A percentile compares a stretch with the other conserved stretches of the same genome.
Evolutionary conservation across 176 grass and related monocot species (phyloP).

Genomic region (Eremochloa ophiuroides): DNA sequence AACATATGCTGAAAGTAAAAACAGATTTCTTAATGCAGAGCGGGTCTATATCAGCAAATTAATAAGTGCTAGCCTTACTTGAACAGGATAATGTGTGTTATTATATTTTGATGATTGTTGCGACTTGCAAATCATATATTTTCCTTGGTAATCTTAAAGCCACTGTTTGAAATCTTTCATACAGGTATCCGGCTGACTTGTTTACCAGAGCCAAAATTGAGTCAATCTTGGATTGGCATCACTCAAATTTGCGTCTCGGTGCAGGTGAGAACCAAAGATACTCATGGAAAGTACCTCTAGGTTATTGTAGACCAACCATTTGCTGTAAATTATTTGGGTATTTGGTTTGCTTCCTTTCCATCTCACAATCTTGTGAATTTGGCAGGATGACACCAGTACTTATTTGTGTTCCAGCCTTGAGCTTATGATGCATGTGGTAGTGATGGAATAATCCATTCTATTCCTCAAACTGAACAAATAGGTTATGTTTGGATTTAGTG

Average conservation of each 20-base stretch:
- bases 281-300: neutral
- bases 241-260: constrained; percentile 68
- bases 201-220: constrained; percentile 71
- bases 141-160: neutral
- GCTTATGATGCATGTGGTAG: neutral
- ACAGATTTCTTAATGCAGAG: neutral
- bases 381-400: neutral
- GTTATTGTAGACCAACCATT: neutral
- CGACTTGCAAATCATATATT: neutral
- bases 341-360: neutral
- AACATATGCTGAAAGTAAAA: neutral
- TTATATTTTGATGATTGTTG: neutral
- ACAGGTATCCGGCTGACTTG: constrained; percentile 80
- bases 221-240: constrained; percentile 94
- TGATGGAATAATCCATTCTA: neutral
- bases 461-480: neutral
- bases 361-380: neutral
- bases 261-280: constrained; percentile 31
- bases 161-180: neutral
- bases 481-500: neutral
- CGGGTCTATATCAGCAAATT: neutral
- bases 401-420: neutral
- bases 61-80: neutral
- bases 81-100: neutral
- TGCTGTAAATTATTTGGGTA: neutral